A percentile compares a stretch with the other conserved stretches of the same genome.
These are phyloP conservation scores for Monosporozyma aerobia DNA, from an alignment of 805 yeast genomes.

Conservation along the genomic window DNA sequence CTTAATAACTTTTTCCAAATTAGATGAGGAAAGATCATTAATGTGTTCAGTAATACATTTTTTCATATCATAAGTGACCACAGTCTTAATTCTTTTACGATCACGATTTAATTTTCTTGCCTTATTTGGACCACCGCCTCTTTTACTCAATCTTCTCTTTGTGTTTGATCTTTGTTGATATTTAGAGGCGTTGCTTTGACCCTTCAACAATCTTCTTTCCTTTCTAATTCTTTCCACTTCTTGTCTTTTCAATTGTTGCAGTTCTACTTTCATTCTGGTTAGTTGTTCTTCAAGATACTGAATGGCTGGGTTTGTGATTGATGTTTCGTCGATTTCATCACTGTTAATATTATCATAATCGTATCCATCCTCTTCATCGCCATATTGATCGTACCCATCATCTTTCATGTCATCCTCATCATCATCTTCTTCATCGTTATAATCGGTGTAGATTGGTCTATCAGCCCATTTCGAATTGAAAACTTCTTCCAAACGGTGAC, in stretches of 20 bases:
- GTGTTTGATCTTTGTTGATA: constrained; percentile 22
- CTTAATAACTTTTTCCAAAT: constrained; percentile 71
- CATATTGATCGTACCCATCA: constrained; percentile 31
- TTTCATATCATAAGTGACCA: constrained; percentile 91
- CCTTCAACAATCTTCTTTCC: constrained; percentile 40
- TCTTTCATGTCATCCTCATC: constrained; percentile 37
- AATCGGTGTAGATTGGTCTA: constrained; percentile 60
- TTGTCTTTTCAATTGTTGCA: constrained; percentile 71
- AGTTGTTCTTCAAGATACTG: constrained; percentile 81
- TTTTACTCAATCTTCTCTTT: constrained; percentile 29
- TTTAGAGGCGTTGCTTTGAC: constrained; percentile 23
- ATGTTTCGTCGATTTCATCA: constrained; percentile 51
- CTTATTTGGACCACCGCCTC: constrained; percentile 8
- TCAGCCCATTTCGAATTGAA: constrained; percentile 86
- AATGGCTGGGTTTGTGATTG: constrained; percentile 80
- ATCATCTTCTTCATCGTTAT: constrained; percentile 38
- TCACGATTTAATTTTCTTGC: constrained; percentile 8
- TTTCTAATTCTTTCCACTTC: constrained; percentile 59
- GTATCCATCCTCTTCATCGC: constrained; percentile 28
- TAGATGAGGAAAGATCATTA: constrained; percentile 65
- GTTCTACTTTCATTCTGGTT: constrained; percentile 73
- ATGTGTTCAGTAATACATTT: constrained; percentile 84
- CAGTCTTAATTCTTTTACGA: constrained; percentile 25
- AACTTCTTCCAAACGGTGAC: constrained; percentile 77
- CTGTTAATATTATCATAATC: constrained; percentile 23